Percentiles rank a stretch among this genome's conserved stretches.
These are phyloP conservation scores for Russula abietina DNA, from an alignment of 768 basidiomycete genomes.

Conservation along the genomic window DNA sequence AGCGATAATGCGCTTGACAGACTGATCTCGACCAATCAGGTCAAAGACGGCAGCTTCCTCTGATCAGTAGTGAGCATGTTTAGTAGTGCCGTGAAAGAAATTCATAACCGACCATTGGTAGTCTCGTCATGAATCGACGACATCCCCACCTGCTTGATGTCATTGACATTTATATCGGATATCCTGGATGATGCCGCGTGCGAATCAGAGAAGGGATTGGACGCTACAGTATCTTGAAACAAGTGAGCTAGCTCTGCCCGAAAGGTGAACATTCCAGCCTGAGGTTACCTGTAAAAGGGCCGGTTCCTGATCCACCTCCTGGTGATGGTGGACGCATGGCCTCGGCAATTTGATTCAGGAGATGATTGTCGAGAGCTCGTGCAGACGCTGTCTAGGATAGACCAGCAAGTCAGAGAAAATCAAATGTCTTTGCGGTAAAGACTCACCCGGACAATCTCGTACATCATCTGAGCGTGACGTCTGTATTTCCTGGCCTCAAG, in stretches of 20 bases:
- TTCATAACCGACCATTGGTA: not conserved
- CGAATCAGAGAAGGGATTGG: not conserved
- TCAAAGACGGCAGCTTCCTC: not conserved
- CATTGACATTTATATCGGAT: not conserved
- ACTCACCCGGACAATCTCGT: not conserved
- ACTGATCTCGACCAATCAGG: not conserved
- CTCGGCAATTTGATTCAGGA: not conserved
- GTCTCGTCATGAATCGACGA: not conserved
- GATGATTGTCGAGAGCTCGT: not conserved
- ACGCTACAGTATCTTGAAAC: too few species aligned
- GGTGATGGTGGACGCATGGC: not conserved
- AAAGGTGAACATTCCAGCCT: not conserved
- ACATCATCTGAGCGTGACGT: not conserved
- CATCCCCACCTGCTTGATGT: not conserved
- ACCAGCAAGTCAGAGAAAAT: not conserved
- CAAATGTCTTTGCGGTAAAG: not conserved
- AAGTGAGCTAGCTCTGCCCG: not conserved
- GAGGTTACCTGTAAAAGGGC: not conserved
- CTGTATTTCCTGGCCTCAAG: not conserved
- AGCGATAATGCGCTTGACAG: not conserved
- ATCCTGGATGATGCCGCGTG: not conserved
- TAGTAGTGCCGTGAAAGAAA: not conserved
- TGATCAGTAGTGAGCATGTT: not conserved
- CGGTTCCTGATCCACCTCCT: not conserved
- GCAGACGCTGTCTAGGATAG: not conserved